Evolutionary conservation across 1,284 basidiomycete genomes (phyloP), one percentile per base, ranked within the genome.

Genomic region (Peniophora sp.): DNA sequence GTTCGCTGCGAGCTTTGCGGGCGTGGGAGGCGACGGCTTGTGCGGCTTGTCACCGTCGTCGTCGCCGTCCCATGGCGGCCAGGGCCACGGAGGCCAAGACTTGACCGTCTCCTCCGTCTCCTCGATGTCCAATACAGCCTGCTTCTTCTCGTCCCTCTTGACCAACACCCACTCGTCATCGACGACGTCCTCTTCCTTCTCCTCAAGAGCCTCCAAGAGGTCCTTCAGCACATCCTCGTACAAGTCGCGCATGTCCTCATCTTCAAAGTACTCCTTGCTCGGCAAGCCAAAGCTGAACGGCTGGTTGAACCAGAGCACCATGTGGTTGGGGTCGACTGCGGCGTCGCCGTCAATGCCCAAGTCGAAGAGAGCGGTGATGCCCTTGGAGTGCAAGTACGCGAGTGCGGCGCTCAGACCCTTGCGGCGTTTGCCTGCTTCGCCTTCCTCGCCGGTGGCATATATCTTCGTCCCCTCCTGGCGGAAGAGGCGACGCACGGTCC

Each of bases 241-340:
- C 11, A 89, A 68, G 22, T 81, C 75, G 20, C 83, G 66, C 45
- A 92, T 79, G 0, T 74, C 71, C 50, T 83, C 71, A 54, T 98
- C 95, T 47, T 88, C 78, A 65, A 93, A 98, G 66, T 98, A 97
- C 69, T 95, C 91, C 84, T 95, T 93, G 41, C 93, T 84, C 1
- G 95, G 95, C 12, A 98, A 81, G 27, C 93, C 92, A 6, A 97
- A 75, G 10, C 72, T 45, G 20, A n/a, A 77, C 6, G 88, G 80
- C 62, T 98, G 95, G 57, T 78, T 84, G 61, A 98, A 83, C 85
- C 87, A 93, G 15, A 95, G 75, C 0, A 83, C 80, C 79, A 96
- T 92, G 44, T 78, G 68, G 58, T 94, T 88, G 0, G 96, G 93
- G 62, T 97, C 91, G n/a, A 81, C 75, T 22, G 88, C 92, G 32